Conservation (phyloP, 1,284 basidiomycete species). For the Neotropicomus parvogracilis region DNA sequence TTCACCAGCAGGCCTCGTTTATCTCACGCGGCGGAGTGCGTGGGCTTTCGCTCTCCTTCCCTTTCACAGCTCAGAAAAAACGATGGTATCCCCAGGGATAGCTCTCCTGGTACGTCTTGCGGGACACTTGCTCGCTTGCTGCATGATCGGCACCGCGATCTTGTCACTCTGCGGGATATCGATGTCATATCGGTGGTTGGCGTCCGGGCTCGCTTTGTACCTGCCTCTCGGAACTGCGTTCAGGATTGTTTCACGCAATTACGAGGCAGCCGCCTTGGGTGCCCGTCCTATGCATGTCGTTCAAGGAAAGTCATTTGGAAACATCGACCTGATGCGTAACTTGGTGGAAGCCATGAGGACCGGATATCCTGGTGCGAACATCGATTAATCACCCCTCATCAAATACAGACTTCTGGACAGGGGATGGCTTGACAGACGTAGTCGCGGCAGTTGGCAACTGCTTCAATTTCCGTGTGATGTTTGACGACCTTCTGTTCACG, state of each 20-base stretch:
- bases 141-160: background rate
- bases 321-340: slow-evolving; percentile 22
- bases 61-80: background rate
- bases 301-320: slow-evolving; percentile 20
- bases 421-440: slow-evolving; percentile 14
- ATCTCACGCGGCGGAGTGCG: slow-evolving; percentile 2
- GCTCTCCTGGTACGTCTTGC: slow-evolving; percentile 5
- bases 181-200: slow-evolving; percentile 15
- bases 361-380: slow-evolving; percentile 26
- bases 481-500: slow-evolving; percentile 22
- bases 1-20: too few relatives aligned
- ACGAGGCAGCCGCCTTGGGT: slow-evolving; percentile 25
- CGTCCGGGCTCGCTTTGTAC: background rate
- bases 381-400: background rate
- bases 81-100: slow-evolving; percentile 12
- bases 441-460: slow-evolving; percentile 15
- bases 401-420: slow-evolving; percentile 8
- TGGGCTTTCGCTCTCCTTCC: too few relatives aligned
- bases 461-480: slow-evolving; percentile 24
- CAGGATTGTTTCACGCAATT: slow-evolving; percentile 7
- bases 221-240: slow-evolving; percentile 14
- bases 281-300: slow-evolving; percentile 20
- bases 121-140: background rate
- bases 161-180: slow-evolving; percentile 5
- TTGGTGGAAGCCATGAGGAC: slow-evolving; percentile 15